A percentile compares a stretch with the other conserved stretches of the same genome.
phyloP scores from a whole-genome alignment of 495 filamentous ascomycete genomes.

The Tuber indicum region DNA sequence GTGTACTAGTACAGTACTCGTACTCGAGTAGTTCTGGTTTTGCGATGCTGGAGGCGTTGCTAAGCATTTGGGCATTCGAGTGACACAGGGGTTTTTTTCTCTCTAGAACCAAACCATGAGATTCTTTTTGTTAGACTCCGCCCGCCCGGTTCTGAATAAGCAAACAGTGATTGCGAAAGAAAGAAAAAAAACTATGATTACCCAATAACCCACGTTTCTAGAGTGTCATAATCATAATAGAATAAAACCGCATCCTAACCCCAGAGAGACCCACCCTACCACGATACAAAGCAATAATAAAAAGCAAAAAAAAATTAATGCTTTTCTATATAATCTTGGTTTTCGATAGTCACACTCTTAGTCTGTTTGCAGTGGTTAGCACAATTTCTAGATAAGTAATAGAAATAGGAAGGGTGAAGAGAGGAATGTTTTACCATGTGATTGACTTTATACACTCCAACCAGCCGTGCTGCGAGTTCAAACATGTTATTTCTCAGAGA shows the following conservation, averaged over 20 bases:
- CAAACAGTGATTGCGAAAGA: background rate
- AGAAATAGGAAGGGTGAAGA: background rate
- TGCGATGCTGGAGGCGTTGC: background rate
- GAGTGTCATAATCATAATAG: background rate
- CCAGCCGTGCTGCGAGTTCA: slow-evolving; percentile 84
- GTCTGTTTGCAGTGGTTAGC: slow-evolving; percentile 47
- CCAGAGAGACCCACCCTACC: background rate
- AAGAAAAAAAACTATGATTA: background rate
- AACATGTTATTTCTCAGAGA: slow-evolving; percentile 99
- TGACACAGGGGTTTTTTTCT: background rate
- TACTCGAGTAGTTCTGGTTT: background rate
- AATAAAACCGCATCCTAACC: background rate
- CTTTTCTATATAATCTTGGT: slow-evolving; percentile 65
- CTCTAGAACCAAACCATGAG: background rate
- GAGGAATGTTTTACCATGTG: slow-evolving; percentile 65
- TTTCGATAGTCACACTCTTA: slow-evolving; percentile 93
- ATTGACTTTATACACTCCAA: slow-evolving; percentile 98
- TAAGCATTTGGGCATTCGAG: background rate
- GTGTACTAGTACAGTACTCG: no score
- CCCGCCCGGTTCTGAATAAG: background rate
- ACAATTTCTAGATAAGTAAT: background rate
- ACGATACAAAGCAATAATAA: slow-evolving; percentile 17
- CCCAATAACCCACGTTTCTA: background rate
- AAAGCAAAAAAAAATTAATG: slow-evolving; percentile 15
- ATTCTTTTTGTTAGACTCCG: background rate